Base-by-base conservation (phyloP, 169 alveolate species). In the Plasmodium yoelii region DNA sequence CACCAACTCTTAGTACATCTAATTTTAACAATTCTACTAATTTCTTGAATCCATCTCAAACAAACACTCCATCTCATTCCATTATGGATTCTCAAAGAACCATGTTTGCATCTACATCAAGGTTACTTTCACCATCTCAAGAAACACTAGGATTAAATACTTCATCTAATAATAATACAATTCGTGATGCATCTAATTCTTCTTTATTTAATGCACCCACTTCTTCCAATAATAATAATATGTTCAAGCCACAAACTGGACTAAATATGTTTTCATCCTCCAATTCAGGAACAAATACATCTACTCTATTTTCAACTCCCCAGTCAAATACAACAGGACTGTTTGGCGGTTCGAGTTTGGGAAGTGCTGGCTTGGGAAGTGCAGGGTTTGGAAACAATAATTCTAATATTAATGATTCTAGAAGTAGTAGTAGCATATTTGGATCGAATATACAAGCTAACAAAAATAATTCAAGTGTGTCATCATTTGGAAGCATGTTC, bases 71-170 rank as follows among this genome's bases (percentile, higher is more conserved):
- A 60, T 60, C 60, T 44, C 64, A 53, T 34, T 65, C 88, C 0
- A 5, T 34, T 34, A 4, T 74, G 1, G 73, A 61, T 15, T 60
- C 60, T 59, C 13, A 63, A 8, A 74, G 60, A 74, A 74, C 88
- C 6, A 18, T 26, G 8, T 74, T 28, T 34, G 88, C 39, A n/a
- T 47, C 88, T 1, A 46, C 88, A 8, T 13, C 73, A 0, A 63
- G 88, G 6, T 22, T 64, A 55, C 26, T 15, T 34, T 74, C 88
- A 1, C 61, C 42, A 18, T 74, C 88, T 6, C 68, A 46, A 26
- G 65, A 34, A 22, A 67, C 67, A 49, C 10, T 51, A 8, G 59
- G 18, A 51, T n/a, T n/a, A 51, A n/a, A n/a, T 51, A 51, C 18
- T 8, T 5, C 18, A 51, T n/a, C n/a, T 13, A n/a, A 5, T n/a